Base-by-base conservation (phyloP, 192 early-diverging fungal genomes). In the Chytriomyces sp. region DNA sequence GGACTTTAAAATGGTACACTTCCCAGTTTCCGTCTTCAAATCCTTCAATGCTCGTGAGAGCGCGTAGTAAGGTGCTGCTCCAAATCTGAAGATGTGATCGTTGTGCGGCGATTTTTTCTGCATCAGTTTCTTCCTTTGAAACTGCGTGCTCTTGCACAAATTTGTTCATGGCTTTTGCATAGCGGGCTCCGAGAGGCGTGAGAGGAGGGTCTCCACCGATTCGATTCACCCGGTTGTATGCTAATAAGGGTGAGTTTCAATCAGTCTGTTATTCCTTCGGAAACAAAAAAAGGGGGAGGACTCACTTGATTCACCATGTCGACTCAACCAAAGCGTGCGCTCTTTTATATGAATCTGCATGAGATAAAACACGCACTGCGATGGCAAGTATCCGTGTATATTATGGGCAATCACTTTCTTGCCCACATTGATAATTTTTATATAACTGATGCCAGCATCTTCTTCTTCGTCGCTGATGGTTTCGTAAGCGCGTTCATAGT, bases 401-500 rank as follows among this genome's bases (percentile, higher is more conserved):
- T 96, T 95, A 85, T 96, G 88, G 16, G 96, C 94, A 80, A 97
- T 94, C 5, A 97, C 78, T 82, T 97, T 99, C 71, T 95, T 94
- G 67, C 97, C 97, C 7, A 98, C 96, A 83, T 99, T 94, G 71
- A 96, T 93, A 61, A 98, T 86, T 80, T 99, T 98, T 86, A 97
- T 96, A 82, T 94, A 99, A 66, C 93, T 92, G 18, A 82, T 69
- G 8, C 75, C 89, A 45, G 84, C 77, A 45, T 90, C 81, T 71
- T 99, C 97, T 78, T 97, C 96, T 45, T 90, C 89, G 6, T 93
- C 91, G 43, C 87, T 89, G 44, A 99, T 85, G 0, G 95, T 87
- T 69, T 94, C 86, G 82, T 99, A 98, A n/a, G 92, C 91, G 26
- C 91, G 89, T 82, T 99, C 96, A 78, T 99, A 99, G 76, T 97